phyloP scores from a whole-genome alignment of 2,329 filamentous ascomycete genomes.

The Clathrospora elynae region DNA sequence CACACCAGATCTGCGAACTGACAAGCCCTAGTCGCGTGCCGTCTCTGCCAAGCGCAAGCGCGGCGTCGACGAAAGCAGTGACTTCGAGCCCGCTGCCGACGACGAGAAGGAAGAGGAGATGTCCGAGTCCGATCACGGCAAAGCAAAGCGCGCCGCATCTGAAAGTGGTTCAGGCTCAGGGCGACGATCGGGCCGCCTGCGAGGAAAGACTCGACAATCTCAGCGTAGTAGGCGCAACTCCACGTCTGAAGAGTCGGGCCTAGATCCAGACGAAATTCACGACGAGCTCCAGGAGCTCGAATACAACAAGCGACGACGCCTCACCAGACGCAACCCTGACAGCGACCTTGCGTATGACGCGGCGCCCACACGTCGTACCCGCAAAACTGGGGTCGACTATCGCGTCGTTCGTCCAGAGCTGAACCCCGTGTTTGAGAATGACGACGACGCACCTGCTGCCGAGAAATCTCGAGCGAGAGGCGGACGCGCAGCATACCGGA shows the following conservation, averaged over 20 bases:
- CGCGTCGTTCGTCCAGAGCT: slow-evolving; percentile 79
- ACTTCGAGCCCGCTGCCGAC: slow-evolving; percentile 66
- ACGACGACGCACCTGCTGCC: slow-evolving; percentile 70
- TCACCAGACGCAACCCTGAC: slow-evolving; percentile 39
- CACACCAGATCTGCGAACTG: slow-evolving; percentile 17
- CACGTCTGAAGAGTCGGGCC: slow-evolving; percentile 54
- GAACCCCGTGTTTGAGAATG: slow-evolving; percentile 73
- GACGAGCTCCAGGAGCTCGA: slow-evolving; percentile 62
- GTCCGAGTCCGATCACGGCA: slow-evolving; percentile 57
- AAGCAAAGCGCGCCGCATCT: slow-evolving; percentile 47
- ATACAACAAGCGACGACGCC: slow-evolving; percentile 53
- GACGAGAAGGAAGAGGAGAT: slow-evolving; percentile 61
- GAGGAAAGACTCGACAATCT: slow-evolving; percentile 52
- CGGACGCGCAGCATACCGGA: slow-evolving; percentile 66
- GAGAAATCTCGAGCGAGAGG: slow-evolving; percentile 68
- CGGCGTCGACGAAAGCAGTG: slow-evolving; percentile 63
- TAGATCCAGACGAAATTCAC: slow-evolving; percentile 43
- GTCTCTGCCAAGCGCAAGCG: slow-evolving; percentile 43
- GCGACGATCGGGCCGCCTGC: slow-evolving; percentile 59
- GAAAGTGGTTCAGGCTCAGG: slow-evolving; percentile 49
- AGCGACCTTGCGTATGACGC: slow-evolving; percentile 59
- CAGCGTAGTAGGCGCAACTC: slow-evolving; percentile 54
- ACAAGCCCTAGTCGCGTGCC: slow-evolving; percentile 34
- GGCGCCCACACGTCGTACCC: slow-evolving; percentile 66
- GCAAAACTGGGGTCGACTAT: slow-evolving; percentile 75